phyloP scores from a whole-genome alignment of 1,139 yeast genomes.

The Candida mesenterica region DNA sequence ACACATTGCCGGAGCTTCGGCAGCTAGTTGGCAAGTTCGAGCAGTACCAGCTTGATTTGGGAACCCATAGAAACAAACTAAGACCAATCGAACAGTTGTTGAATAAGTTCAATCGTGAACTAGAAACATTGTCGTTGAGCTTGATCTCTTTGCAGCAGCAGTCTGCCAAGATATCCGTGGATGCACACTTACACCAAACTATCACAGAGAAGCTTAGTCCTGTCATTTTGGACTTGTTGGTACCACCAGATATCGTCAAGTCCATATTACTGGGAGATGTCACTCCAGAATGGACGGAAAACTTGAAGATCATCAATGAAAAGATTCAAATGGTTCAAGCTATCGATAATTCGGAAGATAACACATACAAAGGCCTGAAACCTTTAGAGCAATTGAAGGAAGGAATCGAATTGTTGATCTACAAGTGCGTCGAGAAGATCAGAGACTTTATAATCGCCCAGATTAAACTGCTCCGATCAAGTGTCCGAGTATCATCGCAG shows the following conservation, averaged over 20 bases:
- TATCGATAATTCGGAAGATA: constrained; percentile 25
- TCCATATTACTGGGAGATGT: constrained; percentile 50
- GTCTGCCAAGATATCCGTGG: constrained; percentile 31
- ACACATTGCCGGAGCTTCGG: constrained; percentile 1
- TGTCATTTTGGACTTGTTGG: constrained; percentile 65
- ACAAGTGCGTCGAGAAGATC: constrained; percentile 68
- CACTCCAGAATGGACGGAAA: constrained; percentile 55
- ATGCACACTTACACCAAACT: constrained; percentile 50
- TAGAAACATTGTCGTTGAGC: constrained; percentile 58
- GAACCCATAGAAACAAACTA: constrained; percentile 34
- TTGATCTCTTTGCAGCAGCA: constrained; percentile 59
- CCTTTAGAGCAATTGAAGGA: constrained; percentile 36
- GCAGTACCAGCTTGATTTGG: constrained; percentile 35
- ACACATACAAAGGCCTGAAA: constrained; percentile 28
- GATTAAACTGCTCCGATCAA: constrained; percentile 60
- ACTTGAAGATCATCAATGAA: constrained; percentile 54
- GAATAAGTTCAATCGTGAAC: constrained; percentile 52
- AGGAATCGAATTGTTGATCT: constrained; percentile 42
- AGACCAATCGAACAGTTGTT: constrained; percentile 42
- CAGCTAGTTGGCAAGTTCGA: constrained; percentile 26
- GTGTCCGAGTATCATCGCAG: constrained; percentile 55
- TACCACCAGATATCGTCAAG: constrained; percentile 66
- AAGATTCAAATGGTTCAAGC: constrained; percentile 48
- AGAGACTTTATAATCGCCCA: constrained; percentile 65
- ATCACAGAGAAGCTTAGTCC: constrained; percentile 66